Conservation (phyloP, 345 rosid genomes). For the Euphorbia peplus region DNA sequence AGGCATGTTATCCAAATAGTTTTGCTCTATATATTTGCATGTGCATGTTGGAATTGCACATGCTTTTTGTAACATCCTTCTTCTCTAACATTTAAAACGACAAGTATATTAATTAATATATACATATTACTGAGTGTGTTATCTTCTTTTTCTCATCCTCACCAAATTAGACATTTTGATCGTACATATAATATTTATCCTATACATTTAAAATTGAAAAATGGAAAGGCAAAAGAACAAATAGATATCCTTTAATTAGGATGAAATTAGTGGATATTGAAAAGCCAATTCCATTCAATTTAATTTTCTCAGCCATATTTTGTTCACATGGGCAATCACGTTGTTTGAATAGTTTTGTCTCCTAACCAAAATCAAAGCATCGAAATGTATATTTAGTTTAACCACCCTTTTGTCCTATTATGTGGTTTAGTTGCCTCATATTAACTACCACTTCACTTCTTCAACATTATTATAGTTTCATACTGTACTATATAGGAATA, state of each 20-base stretch:
- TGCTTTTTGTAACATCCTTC: conserved; percentile 19
- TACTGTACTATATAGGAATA: no score
- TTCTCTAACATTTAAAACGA: conserved; percentile 8
- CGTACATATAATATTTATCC: no score
- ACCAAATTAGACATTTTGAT: no score
- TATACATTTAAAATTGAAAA: no score
- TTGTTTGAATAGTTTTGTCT: conserved; percentile 6
- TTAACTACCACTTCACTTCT: not conserved
- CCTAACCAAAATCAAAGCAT: no score
- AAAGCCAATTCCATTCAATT: not conserved
- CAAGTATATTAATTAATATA: not conserved
- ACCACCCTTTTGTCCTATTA: conserved; percentile 7
- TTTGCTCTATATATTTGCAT: conserved; percentile 23
- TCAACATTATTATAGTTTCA: not conserved
- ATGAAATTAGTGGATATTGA: not conserved
- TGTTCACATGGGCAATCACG: conserved; percentile 30
- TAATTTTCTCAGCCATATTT: not conserved
- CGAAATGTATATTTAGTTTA: conserved; percentile 11
- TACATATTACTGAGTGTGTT: not conserved
- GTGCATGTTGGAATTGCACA: conserved; percentile 33
- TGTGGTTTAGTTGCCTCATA: not conserved
- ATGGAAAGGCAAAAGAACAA: no score
- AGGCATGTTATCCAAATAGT: conserved; percentile 30
- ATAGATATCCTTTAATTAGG: no score
- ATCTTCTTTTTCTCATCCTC: not conserved